phyloP scores from a whole-genome alignment of 1,284 basidiomycete species.

The Sphagnurus paluster region DNA sequence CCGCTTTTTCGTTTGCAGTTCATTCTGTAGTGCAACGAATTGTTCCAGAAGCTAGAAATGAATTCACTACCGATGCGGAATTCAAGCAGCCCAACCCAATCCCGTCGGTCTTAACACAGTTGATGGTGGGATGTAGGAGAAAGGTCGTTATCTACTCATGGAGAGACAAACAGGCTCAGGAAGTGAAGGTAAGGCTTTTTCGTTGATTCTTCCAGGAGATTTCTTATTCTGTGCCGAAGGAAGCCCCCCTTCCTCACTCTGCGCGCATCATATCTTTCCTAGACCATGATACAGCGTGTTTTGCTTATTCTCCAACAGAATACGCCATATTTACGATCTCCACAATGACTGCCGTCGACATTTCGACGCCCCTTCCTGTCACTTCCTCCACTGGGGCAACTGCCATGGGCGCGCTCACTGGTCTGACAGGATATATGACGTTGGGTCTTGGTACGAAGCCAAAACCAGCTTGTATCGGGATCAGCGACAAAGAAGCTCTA shows the following conservation, averaged over 20 bases:
- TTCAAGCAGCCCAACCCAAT: constrained; percentile 44
- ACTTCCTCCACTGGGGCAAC: constrained; percentile 48
- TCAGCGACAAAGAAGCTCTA: constrained; percentile 70
- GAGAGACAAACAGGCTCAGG: constrained; percentile 83
- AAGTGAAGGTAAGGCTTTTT: constrained; percentile 56
- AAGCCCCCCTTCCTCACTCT: constrained; percentile 82
- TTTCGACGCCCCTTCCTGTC: constrained; percentile 49
- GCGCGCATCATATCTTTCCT: constrained; percentile 76
- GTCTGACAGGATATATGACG: constrained; percentile 88
- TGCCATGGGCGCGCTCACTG: constrained; percentile 72
- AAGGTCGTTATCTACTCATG: constrained; percentile 86
- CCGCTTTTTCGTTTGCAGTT: constrained; percentile 79
- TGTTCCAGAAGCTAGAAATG: constrained; percentile 22
- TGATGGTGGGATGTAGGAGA: constrained; percentile 85
- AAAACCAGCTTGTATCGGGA: constrained; percentile 63
- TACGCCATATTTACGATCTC: constrained; percentile 74
- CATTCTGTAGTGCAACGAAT: constrained; percentile 61
- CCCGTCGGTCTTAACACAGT: constrained; percentile 66
- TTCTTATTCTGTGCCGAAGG: constrained; percentile 44
- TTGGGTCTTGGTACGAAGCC: constrained; percentile 74
- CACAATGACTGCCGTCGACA: constrained; percentile 57
- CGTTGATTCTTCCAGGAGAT: background rate
- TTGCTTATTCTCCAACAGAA: constrained; percentile 77
- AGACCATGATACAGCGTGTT: constrained; percentile 61
- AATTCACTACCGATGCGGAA: constrained; percentile 25